Conservation (phyloP, 2,329 filamentous ascomycete species). For the Teratosphaeria viscida region DNA sequence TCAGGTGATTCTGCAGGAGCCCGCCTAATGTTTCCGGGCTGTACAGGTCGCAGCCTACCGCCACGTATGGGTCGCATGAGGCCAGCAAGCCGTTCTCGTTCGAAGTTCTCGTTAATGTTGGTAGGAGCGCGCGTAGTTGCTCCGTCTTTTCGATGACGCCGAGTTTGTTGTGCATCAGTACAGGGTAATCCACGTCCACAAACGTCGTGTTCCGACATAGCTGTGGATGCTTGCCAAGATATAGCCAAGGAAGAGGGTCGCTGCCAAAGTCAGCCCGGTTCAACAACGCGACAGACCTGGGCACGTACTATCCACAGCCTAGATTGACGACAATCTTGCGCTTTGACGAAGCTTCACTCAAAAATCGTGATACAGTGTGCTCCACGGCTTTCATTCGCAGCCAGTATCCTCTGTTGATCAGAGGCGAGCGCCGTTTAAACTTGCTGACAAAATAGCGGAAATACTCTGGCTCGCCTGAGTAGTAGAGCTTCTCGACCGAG, state of each 20-base stretch:
- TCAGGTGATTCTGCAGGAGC: slow-evolving; percentile 48
- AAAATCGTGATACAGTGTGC: slow-evolving; percentile 60
- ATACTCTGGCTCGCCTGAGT: slow-evolving; percentile 66
- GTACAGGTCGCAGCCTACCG: slow-evolving; percentile 71
- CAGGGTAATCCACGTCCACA: slow-evolving; percentile 77
- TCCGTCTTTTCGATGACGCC: slow-evolving; percentile 54
- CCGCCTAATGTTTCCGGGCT: slow-evolving; percentile 52
- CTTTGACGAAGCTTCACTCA: slow-evolving; percentile 46
- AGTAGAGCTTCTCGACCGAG: slow-evolving; percentile 83
- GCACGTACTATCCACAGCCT: slow-evolving; percentile 69
- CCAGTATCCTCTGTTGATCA: slow-evolving; percentile 87
- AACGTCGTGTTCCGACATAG: slow-evolving; percentile 54
- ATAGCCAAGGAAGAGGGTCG: slow-evolving; percentile 80
- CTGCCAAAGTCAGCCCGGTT: slow-evolving; percentile 35
- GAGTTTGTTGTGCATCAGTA: slow-evolving; percentile 66
- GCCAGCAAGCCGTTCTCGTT: slow-evolving; percentile 42
- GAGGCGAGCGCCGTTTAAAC: slow-evolving; percentile 68
- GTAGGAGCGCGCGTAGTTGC: slow-evolving; percentile 44
- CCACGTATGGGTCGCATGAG: slow-evolving; percentile 60
- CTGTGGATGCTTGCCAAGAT: slow-evolving; percentile 55
- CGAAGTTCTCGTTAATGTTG: slow-evolving; percentile 28
- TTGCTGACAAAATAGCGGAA: slow-evolving; percentile 82
- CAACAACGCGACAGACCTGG: slow-evolving; percentile 14
- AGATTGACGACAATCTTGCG: slow-evolving; percentile 70
- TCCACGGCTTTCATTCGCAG: slow-evolving; percentile 76